Evolutionary conservation across 2,329 filamentous ascomycete genomes (phyloP).

Genomic region (Hypoxylon sp.): DNA sequence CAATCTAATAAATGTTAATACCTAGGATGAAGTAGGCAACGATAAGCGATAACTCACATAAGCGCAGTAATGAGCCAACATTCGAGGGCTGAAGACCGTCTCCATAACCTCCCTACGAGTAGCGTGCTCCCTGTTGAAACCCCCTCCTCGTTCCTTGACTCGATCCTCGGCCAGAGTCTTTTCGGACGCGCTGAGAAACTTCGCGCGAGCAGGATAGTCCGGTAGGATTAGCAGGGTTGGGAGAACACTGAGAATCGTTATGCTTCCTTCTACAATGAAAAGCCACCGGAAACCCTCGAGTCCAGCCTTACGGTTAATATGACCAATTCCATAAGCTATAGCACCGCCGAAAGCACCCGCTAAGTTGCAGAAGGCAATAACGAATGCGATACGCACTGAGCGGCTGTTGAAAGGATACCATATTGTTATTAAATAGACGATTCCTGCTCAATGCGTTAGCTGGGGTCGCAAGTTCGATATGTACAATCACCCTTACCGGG

Average conservation of each 20-base stretch:
- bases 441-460: slow-evolving; percentile 22
- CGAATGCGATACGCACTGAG: slow-evolving; percentile 58
- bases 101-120: slow-evolving; percentile 48
- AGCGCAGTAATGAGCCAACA: slow-evolving; percentile 49
- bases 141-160: slow-evolving; percentile 45
- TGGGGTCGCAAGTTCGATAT: not conserved
- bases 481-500: slow-evolving; percentile 50
- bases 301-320: slow-evolving; percentile 62
- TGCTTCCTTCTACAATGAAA: slow-evolving; percentile 64
- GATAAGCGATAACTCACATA: slow-evolving; percentile 34
- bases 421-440: slow-evolving; percentile 41
- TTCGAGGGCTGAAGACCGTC: slow-evolving; percentile 49
- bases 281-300: slow-evolving; percentile 57
- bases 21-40: not conserved
- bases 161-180: slow-evolving; percentile 38
- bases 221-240: slow-evolving; percentile 38
- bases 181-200: slow-evolving; percentile 37
- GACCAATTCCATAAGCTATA: slow-evolving; percentile 64
- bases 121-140: slow-evolving; percentile 49
- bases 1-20: slow-evolving; percentile 33
- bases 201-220: slow-evolving; percentile 39
- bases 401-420: slow-evolving; percentile 41
- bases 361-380: slow-evolving; percentile 74
- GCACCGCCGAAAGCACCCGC: slow-evolving; percentile 71
- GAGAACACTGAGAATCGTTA: slow-evolving; percentile 57